Percentiles rank a stretch among this genome's conserved stretches.
These are phyloP conservation scores for Vigna nakashimae DNA, from an alignment of 306 rosid species.

Conservation along the genomic window DNA sequence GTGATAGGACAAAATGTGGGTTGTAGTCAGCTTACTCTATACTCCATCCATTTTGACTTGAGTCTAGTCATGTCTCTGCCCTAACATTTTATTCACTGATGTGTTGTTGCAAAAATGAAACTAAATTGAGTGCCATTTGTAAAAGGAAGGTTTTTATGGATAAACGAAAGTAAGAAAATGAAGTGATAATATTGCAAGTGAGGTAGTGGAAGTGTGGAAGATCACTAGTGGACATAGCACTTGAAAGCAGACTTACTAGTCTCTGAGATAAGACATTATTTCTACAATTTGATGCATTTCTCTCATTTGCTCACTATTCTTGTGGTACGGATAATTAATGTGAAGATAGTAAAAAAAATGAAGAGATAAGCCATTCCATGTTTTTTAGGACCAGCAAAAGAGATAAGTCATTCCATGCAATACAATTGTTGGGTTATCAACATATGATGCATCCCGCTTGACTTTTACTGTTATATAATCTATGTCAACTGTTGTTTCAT, in stretches of 20 bases:
- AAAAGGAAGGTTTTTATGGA: not conserved
- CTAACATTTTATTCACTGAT: not conserved
- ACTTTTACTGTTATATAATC: not conserved
- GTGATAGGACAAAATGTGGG: constrained; percentile 1
- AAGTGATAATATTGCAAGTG: constrained; percentile 22
- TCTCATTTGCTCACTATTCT: not conserved
- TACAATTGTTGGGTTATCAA: not conserved
- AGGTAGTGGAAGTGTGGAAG: constrained; percentile 22
- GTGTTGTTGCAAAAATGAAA: constrained; percentile 13
- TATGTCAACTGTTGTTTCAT: constrained; percentile 16
- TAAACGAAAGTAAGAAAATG: constrained; percentile 14
- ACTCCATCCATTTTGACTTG: not conserved
- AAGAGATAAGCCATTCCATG: constrained; percentile 1
- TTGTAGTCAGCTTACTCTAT: constrained; percentile 19
- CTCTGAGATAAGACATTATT: not conserved
- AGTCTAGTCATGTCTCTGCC: not conserved
- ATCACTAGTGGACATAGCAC: constrained; percentile 22
- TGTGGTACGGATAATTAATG: constrained; percentile 19
- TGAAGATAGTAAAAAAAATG: not conserved
- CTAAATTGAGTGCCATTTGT: constrained; percentile 9
- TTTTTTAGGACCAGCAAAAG: not conserved
- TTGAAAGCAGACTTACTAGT: constrained; percentile 20
- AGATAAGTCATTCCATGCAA: constrained; percentile 4
- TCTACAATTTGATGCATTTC: constrained; percentile 21
- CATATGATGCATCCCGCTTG: constrained; percentile 2